A percentile compares a stretch with the other conserved stretches of the same genome.
Evolutionary conservation across 495 filamentous ascomycete genomes (phyloP).

Genomic region (Podospora sp.): DNA sequence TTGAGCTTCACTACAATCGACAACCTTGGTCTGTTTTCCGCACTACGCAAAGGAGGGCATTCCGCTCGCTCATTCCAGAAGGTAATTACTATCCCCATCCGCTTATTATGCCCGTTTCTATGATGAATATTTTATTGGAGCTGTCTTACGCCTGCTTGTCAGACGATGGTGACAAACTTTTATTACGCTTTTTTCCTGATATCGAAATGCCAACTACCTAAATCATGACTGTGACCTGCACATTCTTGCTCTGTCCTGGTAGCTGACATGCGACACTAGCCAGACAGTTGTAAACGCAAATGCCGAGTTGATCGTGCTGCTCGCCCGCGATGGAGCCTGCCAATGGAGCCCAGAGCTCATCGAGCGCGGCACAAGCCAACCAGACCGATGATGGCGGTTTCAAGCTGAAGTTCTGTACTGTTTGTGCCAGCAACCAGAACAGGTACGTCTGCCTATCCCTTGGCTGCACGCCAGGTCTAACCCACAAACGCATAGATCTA

Average conservation of each 20-base stretch:
- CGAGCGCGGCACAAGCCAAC: constrained; percentile 43
- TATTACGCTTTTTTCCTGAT: constrained; percentile 59
- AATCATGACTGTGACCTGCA: not conserved
- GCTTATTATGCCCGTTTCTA: not conserved
- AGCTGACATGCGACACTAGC: not conserved
- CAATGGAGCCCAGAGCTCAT: constrained; percentile 34
- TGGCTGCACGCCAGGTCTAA: constrained; percentile 15
- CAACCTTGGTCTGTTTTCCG: not conserved
- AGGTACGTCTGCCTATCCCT: constrained; percentile 55
- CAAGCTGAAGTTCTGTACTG: constrained; percentile 96
- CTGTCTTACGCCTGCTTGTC: constrained; percentile 75
- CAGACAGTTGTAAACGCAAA: not conserved
- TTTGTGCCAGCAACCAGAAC: constrained; percentile 97
- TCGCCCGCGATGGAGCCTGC: constrained; percentile 38
- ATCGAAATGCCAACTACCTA: constrained; percentile 9
- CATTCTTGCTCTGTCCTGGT: not conserved
- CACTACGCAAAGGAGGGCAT: not conserved
- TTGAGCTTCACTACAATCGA: not conserved
- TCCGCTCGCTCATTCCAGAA: not conserved
- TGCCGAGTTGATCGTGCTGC: not conserved
- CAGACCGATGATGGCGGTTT: constrained; percentile 53
- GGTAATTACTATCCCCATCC: not conserved
- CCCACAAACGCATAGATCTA: constrained; percentile 59
- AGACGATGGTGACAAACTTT: constrained; percentile 52
- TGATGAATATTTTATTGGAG: constrained; percentile 85